Base-by-base conservation (phyloP, 495 filamentous ascomycete species). In the Podospora bellae-mahoneyi region DNA sequence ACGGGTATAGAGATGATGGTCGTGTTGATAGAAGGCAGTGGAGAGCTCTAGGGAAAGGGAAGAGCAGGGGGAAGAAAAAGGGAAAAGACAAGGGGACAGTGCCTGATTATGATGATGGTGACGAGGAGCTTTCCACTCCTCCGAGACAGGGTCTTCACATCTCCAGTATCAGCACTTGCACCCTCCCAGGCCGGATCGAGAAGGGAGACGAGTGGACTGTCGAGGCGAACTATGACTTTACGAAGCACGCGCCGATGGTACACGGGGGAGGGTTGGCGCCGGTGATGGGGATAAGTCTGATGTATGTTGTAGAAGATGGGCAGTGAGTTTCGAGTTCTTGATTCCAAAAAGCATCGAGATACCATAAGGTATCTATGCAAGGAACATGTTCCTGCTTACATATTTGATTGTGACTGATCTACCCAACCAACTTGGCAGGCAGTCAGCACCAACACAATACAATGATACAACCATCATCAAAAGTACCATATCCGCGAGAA, bases 221-320 rank as follows among this genome's bases (percentile, higher is more conserved):
- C 5, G 66, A 18, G 70, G 74, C 73, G 56, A 62, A 73, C 10
- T 77, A 77, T 32, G 67, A 77, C 66, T 54, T 75, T 10, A 66
- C n/a, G 13, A 65, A 58, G 63, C 65, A 77, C 62, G 30, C 53
- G 30, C 64, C 64, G n/a, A 64, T 69, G 73, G 60, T 26, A 55
- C 59, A 64, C 16, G 64, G 60, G 7, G 68, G 59, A 55, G 68
- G 63, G 26, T 65, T 59, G 20, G 71, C 69, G 64, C 68, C 67
- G 23, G 71, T 74, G 53, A 77, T 68, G 71, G 75, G 72, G 19
- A 68, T 70, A 57, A 27, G 28, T 56, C 19, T 73, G 26, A 61
- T 71, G 59, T 75, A 70, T 71, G 70, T 74, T 27, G 65, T 66
- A 20, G 57, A 58, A 44, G 70, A 64, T 53, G 64, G 59, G 53